Evolutionary conservation across 306 rosid species (phyloP), one percentile per base, ranked within the genome.

Genomic region (Begonia fuchsioides): DNA sequence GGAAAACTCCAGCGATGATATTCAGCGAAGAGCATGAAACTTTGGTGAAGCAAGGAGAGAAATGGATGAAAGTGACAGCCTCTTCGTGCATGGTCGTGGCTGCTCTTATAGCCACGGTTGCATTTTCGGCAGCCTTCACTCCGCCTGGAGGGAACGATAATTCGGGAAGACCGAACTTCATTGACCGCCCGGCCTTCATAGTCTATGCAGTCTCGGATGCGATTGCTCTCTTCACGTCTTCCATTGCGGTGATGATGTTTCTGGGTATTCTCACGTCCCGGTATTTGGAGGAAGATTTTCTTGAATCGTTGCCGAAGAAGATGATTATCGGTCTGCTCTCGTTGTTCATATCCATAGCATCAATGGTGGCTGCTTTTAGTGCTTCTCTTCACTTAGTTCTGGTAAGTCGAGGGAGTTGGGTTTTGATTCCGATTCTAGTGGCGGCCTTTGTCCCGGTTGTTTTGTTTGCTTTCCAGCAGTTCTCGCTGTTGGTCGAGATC

Each of bases 41-140:
- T 0, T 68, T 75, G 0, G 70, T 49, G 49, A 66, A 69, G 43
- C 72, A 73, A 6, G 77, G 75, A 1, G 59, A 79, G 40, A 68
- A 79, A 43, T 79, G 80, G 87, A 72, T 79, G 2, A 55, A 62
- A 10, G 71, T 43, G 58, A 76, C 81, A 6, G 55, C 84, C 8
- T 66, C 68, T 56, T 76, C 81, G 12, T 76, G 71, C 69, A 70
- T 84, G 14, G 53, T 81, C 1, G 81, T 81, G n/a, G 92, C 84
- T 6, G 77, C 77, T 4, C 77, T 76, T 5, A 68, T 76, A 3
- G 84, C 85, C n/a, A 58, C 79, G 0, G 81, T 80, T 4, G 79
- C 85, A 32, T 81, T 81, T 71, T 59, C 81, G 17, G 74, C 81
- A 5, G 69, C 79, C 13, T 60, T 83, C 8, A 51, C 81, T 10